Base-by-base conservation (phyloP, 2,329 filamentous ascomycete species). In the Chaetomium sp. region DNA sequence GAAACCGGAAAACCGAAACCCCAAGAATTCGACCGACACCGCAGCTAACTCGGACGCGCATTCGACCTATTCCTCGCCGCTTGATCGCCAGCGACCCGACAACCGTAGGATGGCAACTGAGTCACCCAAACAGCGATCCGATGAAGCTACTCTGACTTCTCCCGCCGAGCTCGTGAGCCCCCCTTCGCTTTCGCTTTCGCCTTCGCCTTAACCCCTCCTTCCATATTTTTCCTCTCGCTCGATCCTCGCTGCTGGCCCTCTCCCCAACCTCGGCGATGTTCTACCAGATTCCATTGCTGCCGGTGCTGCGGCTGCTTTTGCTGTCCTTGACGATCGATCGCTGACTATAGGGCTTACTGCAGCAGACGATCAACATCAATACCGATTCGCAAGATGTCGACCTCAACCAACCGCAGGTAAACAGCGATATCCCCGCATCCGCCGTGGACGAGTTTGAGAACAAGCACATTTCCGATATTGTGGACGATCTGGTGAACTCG, bases 81-180 rank as follows among this genome's bases (percentile, higher is more conserved):
- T 60, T 42, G 57, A 61, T 32, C 52, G 43, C 53, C 54, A 52
- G 49, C 56, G 45, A 58, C 52, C 42, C 50, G 55, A 61, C 52
- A 61, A 58, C 49, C 79, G 79, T 79, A 84, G 80, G 79, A 84
- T 84, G 80, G 80, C 80, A 77, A 79, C 79, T 76, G 80, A 81
- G 78, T 75, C 77, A 74, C 74, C 75, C 69, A 72, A 75, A 70
- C 72, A 76, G 67, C 76, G 72, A 72, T 72, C 74, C 71, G 75
- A 75, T 71, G 76, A 79, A 77, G 77, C 75, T 73, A 73, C 76
- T 74, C 70, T 74, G 68, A 72, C 73, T 66, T 69, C 73, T 66
- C 71, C 74, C 64, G 65, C 72, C 63, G 70, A 74, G 68, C 71
- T 71, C 65, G 77, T 79, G 64, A 73, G 75, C 72, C 54, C 14